Conservation (phyloP, 2,329 filamentous ascomycete species). For the Fusarium acutatum region DNA sequence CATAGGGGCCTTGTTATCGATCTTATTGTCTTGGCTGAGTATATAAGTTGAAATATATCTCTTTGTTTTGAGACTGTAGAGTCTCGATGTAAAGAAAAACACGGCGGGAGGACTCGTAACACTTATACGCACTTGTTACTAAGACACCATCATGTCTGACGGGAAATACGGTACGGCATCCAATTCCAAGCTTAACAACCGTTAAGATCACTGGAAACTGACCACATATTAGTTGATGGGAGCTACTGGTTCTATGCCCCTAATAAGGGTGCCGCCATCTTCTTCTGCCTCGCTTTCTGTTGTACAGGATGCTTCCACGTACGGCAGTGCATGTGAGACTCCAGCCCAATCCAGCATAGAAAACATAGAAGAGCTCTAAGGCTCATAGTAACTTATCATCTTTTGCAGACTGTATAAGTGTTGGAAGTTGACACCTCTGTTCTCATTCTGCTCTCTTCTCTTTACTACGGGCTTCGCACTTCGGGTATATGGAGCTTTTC, state of each 20-base stretch:
- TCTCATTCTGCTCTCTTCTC: constrained; percentile 62
- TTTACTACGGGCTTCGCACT: constrained; percentile 65
- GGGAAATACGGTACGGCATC: constrained; percentile 43
- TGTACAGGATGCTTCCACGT: constrained; percentile 49
- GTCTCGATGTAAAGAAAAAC: background rate
- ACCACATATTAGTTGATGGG: constrained; percentile 45
- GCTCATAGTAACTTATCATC: background rate
- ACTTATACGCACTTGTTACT: background rate
- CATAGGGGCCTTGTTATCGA: background rate
- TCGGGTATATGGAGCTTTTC: constrained; percentile 44
- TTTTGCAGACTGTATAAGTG: constrained; percentile 60
- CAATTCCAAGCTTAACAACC: background rate
- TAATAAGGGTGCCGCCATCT: constrained; percentile 57
- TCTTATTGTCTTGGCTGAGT: background rate
- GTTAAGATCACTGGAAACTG: background rate
- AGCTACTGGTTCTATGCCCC: constrained; percentile 59
- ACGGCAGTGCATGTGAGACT: constrained; percentile 58
- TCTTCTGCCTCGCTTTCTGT: constrained; percentile 55
- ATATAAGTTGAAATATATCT: constrained; percentile 15
- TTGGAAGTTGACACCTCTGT: constrained; percentile 63
- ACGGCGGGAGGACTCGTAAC: background rate
- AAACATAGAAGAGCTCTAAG: no score
- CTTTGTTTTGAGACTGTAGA: background rate
- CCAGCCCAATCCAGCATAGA: background rate
- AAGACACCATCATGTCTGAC: constrained; percentile 36